Base-by-base conservation (phyloP, 1,139 yeast genomes). In the Hyphopichia pseudoburtonii region DNA sequence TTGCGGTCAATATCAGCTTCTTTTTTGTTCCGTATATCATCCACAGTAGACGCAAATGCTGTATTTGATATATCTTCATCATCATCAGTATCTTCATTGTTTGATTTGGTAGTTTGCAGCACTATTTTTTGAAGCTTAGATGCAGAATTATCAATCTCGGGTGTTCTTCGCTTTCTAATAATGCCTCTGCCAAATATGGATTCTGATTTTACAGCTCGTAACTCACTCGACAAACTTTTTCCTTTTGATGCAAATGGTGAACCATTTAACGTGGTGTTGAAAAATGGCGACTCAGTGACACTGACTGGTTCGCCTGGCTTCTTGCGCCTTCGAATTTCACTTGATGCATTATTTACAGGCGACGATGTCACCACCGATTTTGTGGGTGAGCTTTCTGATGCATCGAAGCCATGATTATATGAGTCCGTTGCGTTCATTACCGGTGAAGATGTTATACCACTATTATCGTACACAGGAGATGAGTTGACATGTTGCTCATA, bases 301-400 rank as follows among this genome's bases (percentile, higher is more conserved):
- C 61, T 52, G 3, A 62, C 48, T 1, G 70, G 70, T 12, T 64
- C 69, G 2, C 73, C 73, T 1, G 73, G 74, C 37, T 52, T 52
- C 14, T 42, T 48, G 24, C 44, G 42, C 26, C 35, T 38, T 7
- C 37, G 19, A 5, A 14, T 10, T 4, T 32, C 37, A 5, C 36
- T 33, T 2, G 38, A 29, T n/a, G n/a, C n/a, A 3, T 35, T 21
- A 3, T 29, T 16, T 3, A 14, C 18, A 1, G 65, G 63, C 1
- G 66, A 58, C 3, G 59, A 48, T 7, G 40, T 35, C 2, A 46
- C 33, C 10, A 23, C 22, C 26, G 19, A 21, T 25, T 32, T 31
- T n/a, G 18, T 26, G n/a, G 39, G 36, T n/a, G 32, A 38, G 21
- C 36, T 32, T 11, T 25, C 35, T 11, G 32, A 18, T 17, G 30